A percentile compares a stretch with the other conserved stretches of the same genome.
phyloP scores from a whole-genome alignment of 768 basidiomycete genomes.

The Cystofilobasidium capitatum region DNA sequence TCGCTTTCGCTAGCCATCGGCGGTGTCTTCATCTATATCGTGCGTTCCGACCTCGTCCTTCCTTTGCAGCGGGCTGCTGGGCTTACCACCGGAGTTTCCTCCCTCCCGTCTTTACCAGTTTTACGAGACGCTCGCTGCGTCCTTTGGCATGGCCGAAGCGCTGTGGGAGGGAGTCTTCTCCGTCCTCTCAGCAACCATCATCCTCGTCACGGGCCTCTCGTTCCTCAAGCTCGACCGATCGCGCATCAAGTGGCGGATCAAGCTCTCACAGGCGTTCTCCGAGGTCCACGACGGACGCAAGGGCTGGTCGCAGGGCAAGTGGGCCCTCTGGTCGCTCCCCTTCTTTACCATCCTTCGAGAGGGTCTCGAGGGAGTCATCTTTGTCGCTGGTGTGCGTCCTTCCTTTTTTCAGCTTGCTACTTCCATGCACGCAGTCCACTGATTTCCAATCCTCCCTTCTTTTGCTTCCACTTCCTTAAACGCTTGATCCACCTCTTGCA shows the following conservation, averaged over 20 bases:
- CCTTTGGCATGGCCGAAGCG: slow-evolving; percentile 14
- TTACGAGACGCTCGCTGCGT: slow-evolving; percentile 18
- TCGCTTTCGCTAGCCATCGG: slow-evolving; percentile 14
- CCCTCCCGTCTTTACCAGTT: background rate
- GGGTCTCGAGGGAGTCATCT: slow-evolving; percentile 26
- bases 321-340: slow-evolving; percentile 21
- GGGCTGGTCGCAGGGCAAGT: slow-evolving; percentile 10
- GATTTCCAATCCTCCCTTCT: background rate
- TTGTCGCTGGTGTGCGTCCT: slow-evolving; percentile 21
- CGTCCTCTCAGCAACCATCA: slow-evolving; percentile 16
- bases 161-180: slow-evolving; percentile 26
- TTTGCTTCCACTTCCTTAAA: too few species aligned
- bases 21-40: slow-evolving; percentile 12
- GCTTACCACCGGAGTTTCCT: background rate
- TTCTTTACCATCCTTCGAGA: slow-evolving; percentile 25
- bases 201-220: slow-evolving; percentile 25
- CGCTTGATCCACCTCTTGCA: too few species aligned
- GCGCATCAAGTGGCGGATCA: slow-evolving; percentile 27
- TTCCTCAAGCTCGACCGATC: slow-evolving; percentile 21
- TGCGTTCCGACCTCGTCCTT: background rate
- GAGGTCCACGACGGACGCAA: background rate
- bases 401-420: background rate
- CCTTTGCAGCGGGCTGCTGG: background rate
- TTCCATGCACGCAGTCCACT: background rate
- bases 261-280: slow-evolving; percentile 15